Evolutionary conservation across 345 rosid genomes (phyloP).

Genomic region (Anastatica hierochuntica): DNA sequence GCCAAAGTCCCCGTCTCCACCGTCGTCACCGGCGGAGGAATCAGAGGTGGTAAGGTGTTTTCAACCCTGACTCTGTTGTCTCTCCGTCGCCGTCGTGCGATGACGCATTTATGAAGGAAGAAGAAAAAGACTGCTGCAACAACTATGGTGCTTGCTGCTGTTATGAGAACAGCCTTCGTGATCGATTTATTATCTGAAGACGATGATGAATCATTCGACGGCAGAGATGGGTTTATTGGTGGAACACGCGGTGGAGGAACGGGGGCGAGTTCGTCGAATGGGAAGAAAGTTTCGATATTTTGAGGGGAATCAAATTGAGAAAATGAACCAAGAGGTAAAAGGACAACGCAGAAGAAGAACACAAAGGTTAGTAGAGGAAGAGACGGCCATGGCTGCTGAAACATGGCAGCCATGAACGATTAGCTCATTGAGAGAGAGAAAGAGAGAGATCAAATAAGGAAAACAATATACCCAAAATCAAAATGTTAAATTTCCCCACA

Average conservation of each 20-base stretch:
- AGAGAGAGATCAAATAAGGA: background rate
- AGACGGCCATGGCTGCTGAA: background rate
- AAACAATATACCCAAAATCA: too few relatives aligned
- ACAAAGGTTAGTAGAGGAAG: background rate
- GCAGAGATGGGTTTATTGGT: background rate
- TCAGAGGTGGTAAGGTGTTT: slow-evolving; percentile 4
- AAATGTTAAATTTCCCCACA: too few relatives aligned
- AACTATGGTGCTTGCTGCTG: slow-evolving; percentile 53
- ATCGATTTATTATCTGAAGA: slow-evolving; percentile 19
- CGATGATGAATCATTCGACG: slow-evolving; percentile 10
- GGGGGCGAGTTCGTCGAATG: slow-evolving; percentile 25
- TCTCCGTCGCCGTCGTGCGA: slow-evolving; percentile 28
- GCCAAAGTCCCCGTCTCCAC: slow-evolving; percentile 3
- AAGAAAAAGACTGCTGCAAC: slow-evolving; percentile 50
- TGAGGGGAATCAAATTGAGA: slow-evolving; percentile 37
- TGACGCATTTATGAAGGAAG: slow-evolving; percentile 24
- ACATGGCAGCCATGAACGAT: background rate
- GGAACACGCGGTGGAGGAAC: background rate
- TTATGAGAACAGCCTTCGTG: slow-evolving; percentile 52
- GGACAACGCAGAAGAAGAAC: background rate
- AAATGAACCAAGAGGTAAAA: slow-evolving; percentile 23
- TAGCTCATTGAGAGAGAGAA: background rate
- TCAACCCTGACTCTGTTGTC: slow-evolving; percentile 17
- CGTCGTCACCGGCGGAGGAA: slow-evolving; percentile 7
- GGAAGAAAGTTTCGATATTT: slow-evolving; percentile 59